Conservation (phyloP, 805 yeast genomes). For the Metschnikowia anglica region DNA sequence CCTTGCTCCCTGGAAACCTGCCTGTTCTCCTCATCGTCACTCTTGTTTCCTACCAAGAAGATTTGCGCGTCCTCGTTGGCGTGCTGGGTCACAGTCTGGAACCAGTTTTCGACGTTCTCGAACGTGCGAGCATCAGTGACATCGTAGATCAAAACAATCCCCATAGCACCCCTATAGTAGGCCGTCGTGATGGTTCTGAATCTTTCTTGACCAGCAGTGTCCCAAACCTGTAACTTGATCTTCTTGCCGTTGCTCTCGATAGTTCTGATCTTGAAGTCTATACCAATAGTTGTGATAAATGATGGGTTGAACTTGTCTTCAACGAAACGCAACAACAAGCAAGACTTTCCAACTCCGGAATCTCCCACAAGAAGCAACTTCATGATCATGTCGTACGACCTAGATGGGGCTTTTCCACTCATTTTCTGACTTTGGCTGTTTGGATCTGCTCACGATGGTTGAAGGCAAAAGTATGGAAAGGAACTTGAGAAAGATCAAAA, state of each 20-base stretch:
- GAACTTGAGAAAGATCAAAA: too few relatives aligned
- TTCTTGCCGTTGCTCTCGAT: slow-evolving; percentile 90
- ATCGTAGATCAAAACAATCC: slow-evolving; percentile 79
- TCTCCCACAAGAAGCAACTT: slow-evolving; percentile 92
- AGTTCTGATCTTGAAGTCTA: slow-evolving; percentile 96
- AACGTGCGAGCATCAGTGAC: slow-evolving; percentile 89
- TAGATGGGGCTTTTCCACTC: slow-evolving; percentile 64
- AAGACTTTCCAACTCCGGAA: slow-evolving; percentile 86
- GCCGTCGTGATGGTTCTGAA: slow-evolving; percentile 94
- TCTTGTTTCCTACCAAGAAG: slow-evolving; percentile 92
- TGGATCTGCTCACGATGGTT: neutral
- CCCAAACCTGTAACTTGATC: slow-evolving; percentile 95
- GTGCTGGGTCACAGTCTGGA: slow-evolving; percentile 90
- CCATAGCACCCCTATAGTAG: slow-evolving; percentile 87
- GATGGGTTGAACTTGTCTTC: slow-evolving; percentile 96
- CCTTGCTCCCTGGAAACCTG: slow-evolving; percentile 91
- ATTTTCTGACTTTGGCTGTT: slow-evolving; percentile 25
- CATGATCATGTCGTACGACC: slow-evolving; percentile 86
- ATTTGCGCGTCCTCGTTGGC: slow-evolving; percentile 96
- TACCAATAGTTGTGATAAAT: slow-evolving; percentile 96
- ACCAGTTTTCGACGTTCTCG: slow-evolving; percentile 92
- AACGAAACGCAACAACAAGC: slow-evolving; percentile 86
- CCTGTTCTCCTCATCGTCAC: slow-evolving; percentile 85
- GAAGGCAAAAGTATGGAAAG: slow-evolving; percentile 1
- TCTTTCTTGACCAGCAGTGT: slow-evolving; percentile 96